phyloP scores from a whole-genome alignment of 352 stramenopile species.

The Globisporangium mamillatum region DNA sequence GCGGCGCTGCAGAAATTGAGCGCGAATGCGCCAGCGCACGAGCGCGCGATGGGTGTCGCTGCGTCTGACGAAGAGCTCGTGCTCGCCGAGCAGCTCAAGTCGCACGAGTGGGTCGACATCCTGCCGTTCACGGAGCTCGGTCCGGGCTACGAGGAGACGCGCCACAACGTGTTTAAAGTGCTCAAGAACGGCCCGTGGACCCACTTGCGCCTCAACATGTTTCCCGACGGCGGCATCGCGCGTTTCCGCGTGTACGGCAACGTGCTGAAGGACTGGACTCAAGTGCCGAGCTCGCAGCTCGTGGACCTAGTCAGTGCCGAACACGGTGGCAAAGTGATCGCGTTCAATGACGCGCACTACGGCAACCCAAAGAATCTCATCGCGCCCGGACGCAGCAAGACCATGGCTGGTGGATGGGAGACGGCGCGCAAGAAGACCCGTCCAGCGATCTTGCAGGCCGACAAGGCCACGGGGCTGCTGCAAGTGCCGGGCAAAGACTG shows the following conservation, averaged over 20 bases:
- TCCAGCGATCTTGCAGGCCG: conserved; percentile 60
- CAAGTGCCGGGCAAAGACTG: conserved; percentile 88
- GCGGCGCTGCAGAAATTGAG: conserved; percentile 42
- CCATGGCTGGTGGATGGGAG: conserved; percentile 94
- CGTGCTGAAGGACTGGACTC: conserved; percentile 64
- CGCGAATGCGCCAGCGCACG: conserved; percentile 27
- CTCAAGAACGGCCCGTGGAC: conserved; percentile 59
- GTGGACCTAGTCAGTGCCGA: conserved; percentile 85
- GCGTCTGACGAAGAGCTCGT: conserved; percentile 38
- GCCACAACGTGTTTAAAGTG: conserved; percentile 83
- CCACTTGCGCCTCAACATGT: conserved; percentile 91
- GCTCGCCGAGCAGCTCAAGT: conserved; percentile 47
- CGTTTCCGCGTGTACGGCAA: conserved; percentile 82
- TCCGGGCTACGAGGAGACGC: conserved; percentile 83
- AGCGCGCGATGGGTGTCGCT: conserved; percentile 53
- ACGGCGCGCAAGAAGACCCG: conserved; percentile 90
- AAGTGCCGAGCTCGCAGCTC: conserved; percentile 42
- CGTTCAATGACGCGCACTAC: conserved; percentile 94
- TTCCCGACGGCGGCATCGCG: conserved; percentile 91
- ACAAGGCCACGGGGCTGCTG: conserved; percentile 44
- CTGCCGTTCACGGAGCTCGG: conserved; percentile 47
- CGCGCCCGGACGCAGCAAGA: conserved; percentile 75
- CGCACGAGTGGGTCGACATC: conserved; percentile 62
- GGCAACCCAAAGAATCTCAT: conserved; percentile 93
- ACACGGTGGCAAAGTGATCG: conserved; percentile 83